Evolutionary conservation across 305 asterid species (phyloP).

Genomic region (Solanum hybrid): DNA sequence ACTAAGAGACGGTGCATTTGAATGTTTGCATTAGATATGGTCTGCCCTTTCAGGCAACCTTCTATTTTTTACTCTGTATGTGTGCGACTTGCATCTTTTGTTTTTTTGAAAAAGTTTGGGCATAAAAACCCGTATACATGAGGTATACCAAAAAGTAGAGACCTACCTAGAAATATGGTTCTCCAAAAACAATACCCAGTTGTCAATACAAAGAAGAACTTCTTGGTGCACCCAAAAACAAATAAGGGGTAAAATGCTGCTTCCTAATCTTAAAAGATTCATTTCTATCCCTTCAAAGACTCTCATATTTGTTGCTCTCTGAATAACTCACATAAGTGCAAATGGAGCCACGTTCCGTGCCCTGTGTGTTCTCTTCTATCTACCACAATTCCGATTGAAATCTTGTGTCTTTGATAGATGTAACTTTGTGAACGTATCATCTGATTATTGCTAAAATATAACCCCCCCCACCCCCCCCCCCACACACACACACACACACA

Average conservation of each 20-base stretch:
- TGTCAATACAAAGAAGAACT: neutral
- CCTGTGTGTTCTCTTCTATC: neutral
- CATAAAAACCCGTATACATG: neutral
- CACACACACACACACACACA: too few species aligned
- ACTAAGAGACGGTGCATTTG: neutral
- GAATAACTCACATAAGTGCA: neutral
- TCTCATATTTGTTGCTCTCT: neutral
- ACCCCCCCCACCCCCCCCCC: neutral
- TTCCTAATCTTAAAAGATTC: neutral
- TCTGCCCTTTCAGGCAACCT: neutral
- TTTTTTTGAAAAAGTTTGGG: neutral
- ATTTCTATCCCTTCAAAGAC: neutral
- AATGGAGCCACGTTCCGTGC: neutral
- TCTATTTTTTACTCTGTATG: neutral
- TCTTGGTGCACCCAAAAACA: neutral
- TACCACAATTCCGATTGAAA: neutral
- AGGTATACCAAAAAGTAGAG: neutral
- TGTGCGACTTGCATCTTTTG: neutral
- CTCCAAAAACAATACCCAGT: neutral
- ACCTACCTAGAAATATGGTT: neutral
- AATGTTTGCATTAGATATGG: neutral
- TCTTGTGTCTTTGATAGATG: neutral
- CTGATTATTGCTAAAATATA: neutral
- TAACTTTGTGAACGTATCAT: neutral
- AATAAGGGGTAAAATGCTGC: neutral